Percentiles rank a stretch among this genome's conserved stretches.
These are phyloP conservation scores for Trypanosoma conorhini DNA, from an alignment of 208 protist species.

Conservation along the genomic window DNA sequence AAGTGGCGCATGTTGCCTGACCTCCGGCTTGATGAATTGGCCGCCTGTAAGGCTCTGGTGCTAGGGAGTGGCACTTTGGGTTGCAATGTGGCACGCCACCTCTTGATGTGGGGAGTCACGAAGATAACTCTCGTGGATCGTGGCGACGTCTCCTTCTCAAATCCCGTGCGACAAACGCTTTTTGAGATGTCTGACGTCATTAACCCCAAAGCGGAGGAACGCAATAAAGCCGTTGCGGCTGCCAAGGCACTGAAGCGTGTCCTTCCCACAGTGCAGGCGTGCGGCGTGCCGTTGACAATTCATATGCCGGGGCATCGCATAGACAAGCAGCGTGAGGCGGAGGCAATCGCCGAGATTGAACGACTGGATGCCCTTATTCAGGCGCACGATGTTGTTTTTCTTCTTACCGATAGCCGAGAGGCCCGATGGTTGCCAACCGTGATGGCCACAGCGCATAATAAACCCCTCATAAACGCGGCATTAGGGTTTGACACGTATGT, in stretches of 20 bases:
- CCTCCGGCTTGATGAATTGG: conserved; percentile 89
- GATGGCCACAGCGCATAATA: conserved; percentile 75
- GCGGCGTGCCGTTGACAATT: conserved; percentile 81
- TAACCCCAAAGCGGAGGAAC: conserved; percentile 39
- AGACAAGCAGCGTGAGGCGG: conserved; percentile 23
- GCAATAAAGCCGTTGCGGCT: conserved; percentile 91
- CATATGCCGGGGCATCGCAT: conserved; percentile 98
- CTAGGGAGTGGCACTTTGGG: conserved; percentile 98
- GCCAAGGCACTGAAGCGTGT: conserved; percentile 87
- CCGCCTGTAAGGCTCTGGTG: conserved; percentile 91
- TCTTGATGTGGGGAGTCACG: conserved; percentile 97
- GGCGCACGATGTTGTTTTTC: conserved; percentile 96
- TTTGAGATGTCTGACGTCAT: conserved; percentile 86
- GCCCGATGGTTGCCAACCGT: conserved; percentile 97
- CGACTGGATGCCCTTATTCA: conserved; percentile 76
- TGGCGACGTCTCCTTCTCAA: conserved; percentile 95
- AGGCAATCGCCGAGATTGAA: conserved; percentile 47
- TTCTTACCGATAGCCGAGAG: conserved; percentile 98
- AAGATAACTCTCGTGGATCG: conserved; percentile 97
- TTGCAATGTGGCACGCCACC: conserved; percentile 96
- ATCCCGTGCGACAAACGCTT: conserved; percentile 93
- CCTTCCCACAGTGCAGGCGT: conserved; percentile 74
- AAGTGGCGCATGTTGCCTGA: conserved; percentile 96
- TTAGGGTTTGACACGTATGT: conserved; percentile 98
- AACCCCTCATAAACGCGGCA: conserved; percentile 96